Evolutionary conservation across 129 eudicot genomes (phyloP).

Genomic region (Flaveria ramosissima): DNA sequence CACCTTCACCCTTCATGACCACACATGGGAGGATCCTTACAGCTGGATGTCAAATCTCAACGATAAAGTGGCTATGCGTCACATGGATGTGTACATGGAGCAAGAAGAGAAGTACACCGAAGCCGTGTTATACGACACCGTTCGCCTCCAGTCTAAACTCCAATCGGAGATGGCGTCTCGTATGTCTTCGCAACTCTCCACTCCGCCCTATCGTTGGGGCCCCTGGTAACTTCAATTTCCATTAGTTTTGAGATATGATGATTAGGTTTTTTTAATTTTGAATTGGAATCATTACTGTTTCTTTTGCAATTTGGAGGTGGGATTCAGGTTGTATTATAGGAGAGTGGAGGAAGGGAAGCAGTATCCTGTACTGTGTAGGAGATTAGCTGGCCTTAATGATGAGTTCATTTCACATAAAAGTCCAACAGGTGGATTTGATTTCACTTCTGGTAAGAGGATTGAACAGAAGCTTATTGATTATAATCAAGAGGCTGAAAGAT

Average conservation of each 20-base stretch:
- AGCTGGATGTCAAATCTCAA: conserved; percentile 89
- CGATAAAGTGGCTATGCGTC: conserved; percentile 94
- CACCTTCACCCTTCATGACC: conserved; percentile 55
- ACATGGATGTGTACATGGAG: conserved; percentile 91
- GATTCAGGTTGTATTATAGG: conserved; percentile 79
- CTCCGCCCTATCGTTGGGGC: conserved; percentile 87
- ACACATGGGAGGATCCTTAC: conserved; percentile 80
- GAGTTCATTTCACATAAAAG: conserved; percentile 83
- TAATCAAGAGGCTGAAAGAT: conserved; percentile 89
- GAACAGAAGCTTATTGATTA: conserved; percentile 88
- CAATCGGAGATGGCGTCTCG: conserved; percentile 91
- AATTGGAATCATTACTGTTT: not conserved
- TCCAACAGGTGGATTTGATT: conserved; percentile 89
- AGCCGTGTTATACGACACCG: conserved; percentile 74
- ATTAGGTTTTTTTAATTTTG: not conserved
- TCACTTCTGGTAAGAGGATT: conserved; percentile 81
- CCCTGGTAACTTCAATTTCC: conserved; percentile 58
- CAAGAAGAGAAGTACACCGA: conserved; percentile 95
- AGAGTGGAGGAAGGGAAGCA: conserved; percentile 91
- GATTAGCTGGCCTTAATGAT: conserved; percentile 71
- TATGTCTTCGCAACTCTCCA: conserved; percentile 60
- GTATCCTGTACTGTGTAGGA: conserved; percentile 75
- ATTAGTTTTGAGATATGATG: not conserved
- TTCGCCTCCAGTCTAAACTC: conserved; percentile 69
- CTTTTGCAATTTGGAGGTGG: conserved; percentile 35